Conservation (phyloP, 805 yeast species). For the Candida loeiensis region DNA sequence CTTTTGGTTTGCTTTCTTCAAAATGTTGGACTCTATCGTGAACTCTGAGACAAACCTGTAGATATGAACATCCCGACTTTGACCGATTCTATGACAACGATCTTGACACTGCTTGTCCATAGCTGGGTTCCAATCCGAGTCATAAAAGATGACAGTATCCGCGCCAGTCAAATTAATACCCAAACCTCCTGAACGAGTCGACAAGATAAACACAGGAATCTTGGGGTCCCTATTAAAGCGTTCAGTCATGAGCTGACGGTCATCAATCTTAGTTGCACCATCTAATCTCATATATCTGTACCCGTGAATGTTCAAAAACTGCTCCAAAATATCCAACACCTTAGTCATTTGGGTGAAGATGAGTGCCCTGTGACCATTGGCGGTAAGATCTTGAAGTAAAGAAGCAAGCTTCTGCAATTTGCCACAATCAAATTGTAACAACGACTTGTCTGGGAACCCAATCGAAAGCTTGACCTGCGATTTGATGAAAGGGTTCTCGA, state of each 20-base stretch:
- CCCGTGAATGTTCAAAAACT: constrained; percentile 90
- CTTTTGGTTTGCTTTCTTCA: constrained; percentile 92
- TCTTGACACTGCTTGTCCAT: constrained; percentile 99
- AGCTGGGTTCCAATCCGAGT: constrained; percentile 99
- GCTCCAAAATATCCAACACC: constrained; percentile 89
- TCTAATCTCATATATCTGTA: constrained; percentile 91
- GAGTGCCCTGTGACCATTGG: constrained; percentile 88
- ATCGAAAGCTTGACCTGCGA: constrained; percentile 83
- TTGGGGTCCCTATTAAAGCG: constrained; percentile 82
- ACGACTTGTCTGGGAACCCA: constrained; percentile 93
- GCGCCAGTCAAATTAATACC: constrained; percentile 98
- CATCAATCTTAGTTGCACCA: constrained; percentile 97
- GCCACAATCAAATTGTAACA: constrained; percentile 94
- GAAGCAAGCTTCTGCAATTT: constrained; percentile 82
- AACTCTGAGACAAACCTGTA: constrained; percentile 93
- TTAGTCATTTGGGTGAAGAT: constrained; percentile 98
- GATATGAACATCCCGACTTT: constrained; percentile 95
- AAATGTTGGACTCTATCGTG: constrained; percentile 92
- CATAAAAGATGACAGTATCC: constrained; percentile 96
- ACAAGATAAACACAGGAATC: constrained; percentile 85
- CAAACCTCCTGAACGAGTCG: constrained; percentile 96
- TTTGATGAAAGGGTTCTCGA: constrained; percentile 65
- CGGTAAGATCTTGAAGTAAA: constrained; percentile 70
- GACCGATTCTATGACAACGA: constrained; percentile 98
- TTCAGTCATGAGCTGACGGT: constrained; percentile 91